Percentiles rank a stretch among this genome's conserved stretches.
These are phyloP conservation scores for Globisporangium spiculum DNA, from an alignment of 352 stramenopile species.

Conservation along the genomic window DNA sequence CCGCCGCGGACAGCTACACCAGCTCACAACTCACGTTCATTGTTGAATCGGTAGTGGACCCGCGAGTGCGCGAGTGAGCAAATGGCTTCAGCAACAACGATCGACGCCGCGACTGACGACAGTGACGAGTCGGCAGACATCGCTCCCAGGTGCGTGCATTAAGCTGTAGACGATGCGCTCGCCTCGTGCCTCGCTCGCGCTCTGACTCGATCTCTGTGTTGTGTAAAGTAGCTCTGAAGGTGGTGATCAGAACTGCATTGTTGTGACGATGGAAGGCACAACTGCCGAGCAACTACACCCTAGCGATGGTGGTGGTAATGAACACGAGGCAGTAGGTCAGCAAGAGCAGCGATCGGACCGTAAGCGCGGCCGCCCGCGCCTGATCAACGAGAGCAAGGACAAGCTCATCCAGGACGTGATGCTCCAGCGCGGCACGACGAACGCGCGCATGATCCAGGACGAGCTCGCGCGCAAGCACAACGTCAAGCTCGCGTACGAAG, in stretches of 20 bases:
- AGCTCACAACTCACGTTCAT: neutral
- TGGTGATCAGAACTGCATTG: neutral
- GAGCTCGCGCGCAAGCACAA: constrained; percentile 21
- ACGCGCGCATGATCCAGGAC: constrained; percentile 26
- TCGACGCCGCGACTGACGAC: neutral
- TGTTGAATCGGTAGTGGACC: neutral
- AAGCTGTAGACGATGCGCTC: neutral
- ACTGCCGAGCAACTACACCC: neutral
- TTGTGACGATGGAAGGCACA: neutral
- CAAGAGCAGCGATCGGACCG: constrained; percentile 1
- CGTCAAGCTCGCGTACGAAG: constrained; percentile 27
- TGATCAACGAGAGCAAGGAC: constrained; percentile 15
- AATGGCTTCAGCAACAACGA: neutral
- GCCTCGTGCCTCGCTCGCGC: neutral
- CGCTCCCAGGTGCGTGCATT: neutral
- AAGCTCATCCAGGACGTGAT: constrained; percentile 20
- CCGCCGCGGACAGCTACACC: constrained; percentile 1
- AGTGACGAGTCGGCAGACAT: neutral
- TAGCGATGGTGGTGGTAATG: neutral
- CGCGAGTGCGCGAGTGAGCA: neutral
- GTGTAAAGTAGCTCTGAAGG: neutral
- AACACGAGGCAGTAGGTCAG: neutral
- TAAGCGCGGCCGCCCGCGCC: constrained; percentile 12
- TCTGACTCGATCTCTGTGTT: neutral
- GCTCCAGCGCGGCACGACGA: constrained; percentile 17